Conservation (phyloP, 169 alveolate species). For the Theileria equi region DNA sequence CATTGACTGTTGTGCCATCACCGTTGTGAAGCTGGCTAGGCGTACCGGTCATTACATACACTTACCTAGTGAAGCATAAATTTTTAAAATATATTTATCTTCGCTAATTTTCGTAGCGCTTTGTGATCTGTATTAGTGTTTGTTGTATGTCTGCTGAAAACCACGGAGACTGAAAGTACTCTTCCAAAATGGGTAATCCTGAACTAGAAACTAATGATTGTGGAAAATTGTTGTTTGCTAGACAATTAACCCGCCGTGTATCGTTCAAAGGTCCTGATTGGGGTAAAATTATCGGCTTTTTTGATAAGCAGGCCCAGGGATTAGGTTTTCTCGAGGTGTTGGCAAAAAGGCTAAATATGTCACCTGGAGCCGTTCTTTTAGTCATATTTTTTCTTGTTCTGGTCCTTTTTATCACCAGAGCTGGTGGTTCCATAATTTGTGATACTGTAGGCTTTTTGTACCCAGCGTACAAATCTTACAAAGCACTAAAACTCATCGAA, state of each 20-base stretch:
- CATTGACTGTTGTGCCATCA: no score
- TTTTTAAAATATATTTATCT: no score
- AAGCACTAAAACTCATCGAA: conserved; percentile 50
- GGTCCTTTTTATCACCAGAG: conserved; percentile 16
- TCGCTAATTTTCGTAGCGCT: no score
- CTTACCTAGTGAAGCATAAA: no score
- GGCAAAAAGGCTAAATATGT: conserved; percentile 15
- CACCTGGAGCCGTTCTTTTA: conserved; percentile 41
- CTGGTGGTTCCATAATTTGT: conserved; percentile 43
- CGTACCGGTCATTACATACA: no score
- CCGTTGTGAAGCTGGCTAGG: no score
- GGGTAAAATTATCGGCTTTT: conserved; percentile 20
- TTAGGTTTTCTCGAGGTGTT: conserved; percentile 25
- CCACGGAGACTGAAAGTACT: no score
- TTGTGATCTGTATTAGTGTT: no score
- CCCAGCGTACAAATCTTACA: conserved; percentile 62
- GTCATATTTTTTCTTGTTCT: neutral
- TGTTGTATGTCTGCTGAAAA: no score
- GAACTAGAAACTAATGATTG: no score
- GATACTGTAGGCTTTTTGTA: conserved; percentile 57
- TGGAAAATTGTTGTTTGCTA: neutral
- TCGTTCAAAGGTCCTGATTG: conserved; percentile 9
- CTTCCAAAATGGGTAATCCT: no score
- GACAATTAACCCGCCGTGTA: conserved; percentile 1
- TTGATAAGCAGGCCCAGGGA: conserved; percentile 48